Evolutionary conservation across 371 early-diverging fungal species (phyloP), one percentile per base, ranked within the genome.

Genomic region (Phascolomyces articulosus): DNA sequence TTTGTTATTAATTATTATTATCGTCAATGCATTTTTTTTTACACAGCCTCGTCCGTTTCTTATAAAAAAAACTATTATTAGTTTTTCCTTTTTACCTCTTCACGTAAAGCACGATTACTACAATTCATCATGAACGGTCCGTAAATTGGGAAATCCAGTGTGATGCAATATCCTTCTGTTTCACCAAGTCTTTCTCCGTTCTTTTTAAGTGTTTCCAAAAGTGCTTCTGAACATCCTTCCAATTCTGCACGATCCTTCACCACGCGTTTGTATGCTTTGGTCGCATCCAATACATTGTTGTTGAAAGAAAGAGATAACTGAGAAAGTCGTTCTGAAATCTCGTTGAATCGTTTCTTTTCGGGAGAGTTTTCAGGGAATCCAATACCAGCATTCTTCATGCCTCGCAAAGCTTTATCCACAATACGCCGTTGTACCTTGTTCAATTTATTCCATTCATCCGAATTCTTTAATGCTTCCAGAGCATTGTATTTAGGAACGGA

Each of bases 121-220:
- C 87, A 86, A 69, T 83, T 86, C 85, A 82, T 87, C 83, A 89
- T 85, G 40, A 89, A 87, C 2, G 90, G 88, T 1, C 82, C 83
- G 58, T 78, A 80, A 31, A 84, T 82, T 7, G 90, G 87, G 21
- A 68, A 78, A 63, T 89, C 90, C 55, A 89, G 59, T 1, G 90
- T 89, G 15, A 87, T 80, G 28, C 83, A 83, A 67, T 86, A 89
- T 4, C 83, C 85, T 6, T 85, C 86, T 16, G 77, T 75, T 65
- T 78, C 67, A 2, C 75, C 74, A 34, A 82, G 65, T 2, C 68
- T 60, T 59, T 82, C 74, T 13, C 85, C 87, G 57, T 87, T 74
- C 28, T 79, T 77, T 21, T 82, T 78, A 63, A 89, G 71, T 0
- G 79, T 72, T 31, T 76, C 76, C 48, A 87, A 64, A 58, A 87